These are phyloP conservation scores for Verticillium dahliae DNA, from an alignment of 2,329 filamentous ascomycete genomes.

Conservation along the genomic window DNA sequence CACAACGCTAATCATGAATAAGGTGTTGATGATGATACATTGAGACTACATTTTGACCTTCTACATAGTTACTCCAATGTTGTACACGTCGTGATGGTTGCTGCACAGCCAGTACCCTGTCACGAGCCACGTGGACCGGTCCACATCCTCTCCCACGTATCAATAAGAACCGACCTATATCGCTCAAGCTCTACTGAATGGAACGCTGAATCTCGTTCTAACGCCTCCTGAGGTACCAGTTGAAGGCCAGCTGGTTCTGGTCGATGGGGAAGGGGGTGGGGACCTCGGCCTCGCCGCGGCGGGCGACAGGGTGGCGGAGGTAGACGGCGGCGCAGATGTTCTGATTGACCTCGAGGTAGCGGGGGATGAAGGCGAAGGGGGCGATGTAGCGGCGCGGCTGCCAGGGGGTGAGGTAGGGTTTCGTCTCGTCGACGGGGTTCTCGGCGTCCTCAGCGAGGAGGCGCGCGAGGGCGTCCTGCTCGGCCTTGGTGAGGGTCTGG, in stretches of 20 bases:
- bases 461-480: constrained; percentile 44
- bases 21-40: constrained; percentile 5
- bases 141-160: not conserved
- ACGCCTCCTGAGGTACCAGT: constrained; percentile 85
- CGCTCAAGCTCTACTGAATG: constrained; percentile 2
- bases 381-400: constrained; percentile 78
- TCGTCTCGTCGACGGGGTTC: constrained; percentile 69
- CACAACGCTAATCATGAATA: too few species aligned
- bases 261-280: constrained; percentile 72
- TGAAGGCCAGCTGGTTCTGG: constrained; percentile 76
- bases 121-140: not conserved
- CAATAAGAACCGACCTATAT: not conserved
- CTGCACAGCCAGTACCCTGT: not conserved
- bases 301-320: constrained; percentile 84
- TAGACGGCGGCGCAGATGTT: constrained; percentile 95
- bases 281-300: constrained; percentile 72
- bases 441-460: constrained; percentile 60
- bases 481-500: constrained; percentile 34
- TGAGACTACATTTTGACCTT: constrained; percentile 5
- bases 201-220: constrained; percentile 31
- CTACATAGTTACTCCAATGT: not conserved
- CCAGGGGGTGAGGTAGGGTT: constrained; percentile 92
- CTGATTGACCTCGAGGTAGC: constrained; percentile 96
- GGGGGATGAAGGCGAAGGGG: constrained; percentile 89
- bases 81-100: not conserved